Evolutionary conservation across 78 protist species (phyloP), one percentile per base, ranked within the genome.

Genomic region (Paratrimastix pyriformis): DNA sequence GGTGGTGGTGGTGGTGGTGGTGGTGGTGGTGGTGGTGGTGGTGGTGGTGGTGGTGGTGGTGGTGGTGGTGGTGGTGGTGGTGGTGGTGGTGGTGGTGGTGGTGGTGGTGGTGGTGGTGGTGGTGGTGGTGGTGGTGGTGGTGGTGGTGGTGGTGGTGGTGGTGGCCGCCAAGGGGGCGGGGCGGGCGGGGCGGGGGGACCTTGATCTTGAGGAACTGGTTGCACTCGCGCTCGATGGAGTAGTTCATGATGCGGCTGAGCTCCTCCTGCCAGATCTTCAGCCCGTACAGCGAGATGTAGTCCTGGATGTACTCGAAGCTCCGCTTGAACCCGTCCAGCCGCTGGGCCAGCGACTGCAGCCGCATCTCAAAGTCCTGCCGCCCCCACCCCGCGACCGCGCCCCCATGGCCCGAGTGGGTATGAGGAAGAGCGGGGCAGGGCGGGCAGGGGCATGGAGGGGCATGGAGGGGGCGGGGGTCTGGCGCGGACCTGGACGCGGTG

Each of bases 241-340:
- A 80, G 44, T 60, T 74, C 9, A 74, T 29, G 59, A 80, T 21
- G 18, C 84, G 75, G 32, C n/a, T 11, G n/a, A 74, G 32, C 8
- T 74, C 80, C 32, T 74, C 73, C 38, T 72, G 68, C 80, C 82
- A 80, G 5, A 80, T 13, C 46, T 75, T 30, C 11, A 80, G 69
- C 8, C 84, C 84, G 52, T 74, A 46, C 26, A 80, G 35, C 8
- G 30, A 33, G 5, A 74, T 24, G 54, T 80, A 80, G 33, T 80
- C 88, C 37, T 57, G 59, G 57, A 88, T 80, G 60, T 84, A 90
- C 82, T 88, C 90, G 42, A 92, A 78, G 3, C 91, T 81, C 48
- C 44, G 30, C 26, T 76, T 60, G 70, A 91, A 86, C 54, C 97
- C 96, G 62, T 75, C 88, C 39, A 92, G 70, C 29, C 35, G 65